Percentiles rank a stretch among this genome's conserved stretches.
Evolutionary conservation across 257 asterid genomes (phyloP).

Genomic region (Nicotiana attenuata): DNA sequence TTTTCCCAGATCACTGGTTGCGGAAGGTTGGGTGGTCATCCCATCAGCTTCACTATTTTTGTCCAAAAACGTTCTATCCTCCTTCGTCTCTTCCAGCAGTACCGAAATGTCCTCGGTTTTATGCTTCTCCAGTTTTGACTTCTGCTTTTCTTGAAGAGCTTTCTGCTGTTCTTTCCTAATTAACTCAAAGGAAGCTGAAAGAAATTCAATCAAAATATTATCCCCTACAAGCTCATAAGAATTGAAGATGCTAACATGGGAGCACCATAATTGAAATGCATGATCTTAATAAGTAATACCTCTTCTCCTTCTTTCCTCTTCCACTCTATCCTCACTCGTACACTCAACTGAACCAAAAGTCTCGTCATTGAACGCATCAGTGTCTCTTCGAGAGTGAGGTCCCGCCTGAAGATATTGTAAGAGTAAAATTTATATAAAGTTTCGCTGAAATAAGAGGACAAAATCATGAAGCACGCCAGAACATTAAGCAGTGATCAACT

Average conservation of each 20-base stretch:
- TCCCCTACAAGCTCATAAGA: background rate
- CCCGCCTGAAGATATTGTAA: constrained; percentile 48
- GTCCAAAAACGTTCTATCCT: constrained; percentile 35
- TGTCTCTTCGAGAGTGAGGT: constrained; percentile 63
- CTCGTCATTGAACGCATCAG: constrained; percentile 68
- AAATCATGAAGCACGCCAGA: background rate
- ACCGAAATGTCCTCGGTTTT: constrained; percentile 36
- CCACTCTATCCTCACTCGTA: constrained; percentile 73
- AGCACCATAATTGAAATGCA: background rate
- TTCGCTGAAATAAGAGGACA: background rate
- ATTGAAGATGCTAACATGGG: background rate
- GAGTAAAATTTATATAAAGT: background rate
- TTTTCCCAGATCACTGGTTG: constrained; percentile 47
- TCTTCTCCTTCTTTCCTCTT: constrained; percentile 90
- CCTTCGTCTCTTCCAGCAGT: constrained; percentile 37
- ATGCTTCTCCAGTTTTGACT: constrained; percentile 38
- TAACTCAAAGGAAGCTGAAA: constrained; percentile 77
- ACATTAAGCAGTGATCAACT: background rate
- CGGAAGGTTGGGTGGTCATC: constrained; percentile 29
- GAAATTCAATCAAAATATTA: background rate
- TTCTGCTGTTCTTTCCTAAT: constrained; percentile 91
- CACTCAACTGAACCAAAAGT: constrained; percentile 81
- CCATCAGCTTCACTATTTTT: constrained; percentile 41
- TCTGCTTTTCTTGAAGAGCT: constrained; percentile 78
- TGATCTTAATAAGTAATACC: constrained; percentile 36